phyloP scores from a whole-genome alignment of 2,329 filamentous ascomycete genomes.

The Colletotrichum sp. region DNA sequence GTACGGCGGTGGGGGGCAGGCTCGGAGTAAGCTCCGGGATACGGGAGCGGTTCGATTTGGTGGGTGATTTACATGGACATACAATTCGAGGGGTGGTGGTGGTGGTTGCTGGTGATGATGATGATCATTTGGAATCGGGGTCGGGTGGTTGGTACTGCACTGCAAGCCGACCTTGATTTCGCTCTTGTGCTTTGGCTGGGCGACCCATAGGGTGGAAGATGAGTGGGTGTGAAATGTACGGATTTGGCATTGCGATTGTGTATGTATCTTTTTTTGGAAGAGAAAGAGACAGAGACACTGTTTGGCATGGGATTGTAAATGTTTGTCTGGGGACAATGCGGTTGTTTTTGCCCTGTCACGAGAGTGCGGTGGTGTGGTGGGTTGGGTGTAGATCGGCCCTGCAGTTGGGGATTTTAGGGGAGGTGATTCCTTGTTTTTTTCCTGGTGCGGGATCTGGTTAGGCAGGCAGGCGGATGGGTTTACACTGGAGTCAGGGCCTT shows the following conservation, averaged over 20 bases:
- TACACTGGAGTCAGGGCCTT: background rate
- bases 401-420: background rate
- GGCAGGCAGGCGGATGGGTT: background rate
- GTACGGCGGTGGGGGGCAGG: background rate
- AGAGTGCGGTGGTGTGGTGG: background rate
- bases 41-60: slow-evolving; percentile 5
- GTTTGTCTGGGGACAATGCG: background rate
- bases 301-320: background rate
- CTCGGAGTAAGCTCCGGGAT: slow-evolving; percentile 15
- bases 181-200: background rate
- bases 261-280: background rate
- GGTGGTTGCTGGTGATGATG: background rate
- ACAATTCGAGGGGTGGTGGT: background rate
- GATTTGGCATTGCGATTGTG: background rate
- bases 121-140: background rate
- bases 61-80: background rate
- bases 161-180: background rate
- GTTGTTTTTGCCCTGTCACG: background rate
- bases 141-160: background rate
- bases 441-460: background rate
- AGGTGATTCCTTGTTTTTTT: background rate
- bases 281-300: background rate
- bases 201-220: background rate
- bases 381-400: background rate
- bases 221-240: background rate